phyloP scores from a whole-genome alignment of 2,329 filamentous ascomycete genomes.

The Chaetomiaceae sp. region DNA sequence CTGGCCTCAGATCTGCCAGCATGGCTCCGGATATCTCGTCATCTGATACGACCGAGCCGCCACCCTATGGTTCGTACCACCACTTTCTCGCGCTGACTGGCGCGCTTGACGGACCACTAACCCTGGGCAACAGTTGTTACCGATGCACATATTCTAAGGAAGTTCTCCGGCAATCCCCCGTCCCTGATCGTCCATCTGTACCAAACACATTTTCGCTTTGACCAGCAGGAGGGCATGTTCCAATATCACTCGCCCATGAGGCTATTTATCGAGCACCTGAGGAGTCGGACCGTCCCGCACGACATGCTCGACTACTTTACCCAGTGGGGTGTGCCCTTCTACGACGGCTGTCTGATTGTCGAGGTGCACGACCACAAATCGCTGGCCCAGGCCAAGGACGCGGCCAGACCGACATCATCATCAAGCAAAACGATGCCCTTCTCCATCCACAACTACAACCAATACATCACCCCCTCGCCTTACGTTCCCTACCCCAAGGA shows the following conservation, averaged over 20 bases:
- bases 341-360: constrained; percentile 92
- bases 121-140: constrained; percentile 36
- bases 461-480: constrained; percentile 83
- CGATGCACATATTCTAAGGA: constrained; percentile 74
- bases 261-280: constrained; percentile 71
- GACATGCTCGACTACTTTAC: constrained; percentile 79
- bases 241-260: constrained; percentile 90
- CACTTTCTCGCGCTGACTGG: not conserved
- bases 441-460: constrained; percentile 89
- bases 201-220: constrained; percentile 82
- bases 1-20: constrained; percentile 46
- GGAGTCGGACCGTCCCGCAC: constrained; percentile 74
- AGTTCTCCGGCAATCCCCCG: constrained; percentile 61
- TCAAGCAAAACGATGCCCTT: constrained; percentile 63
- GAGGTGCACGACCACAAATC: constrained; percentile 86
- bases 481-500: constrained; percentile 70
- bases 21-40: constrained; percentile 39
- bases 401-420: constrained; percentile 47
- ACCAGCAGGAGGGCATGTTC: constrained; percentile 89
- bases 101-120: constrained; percentile 6
- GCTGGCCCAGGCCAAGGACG: constrained; percentile 55
- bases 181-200: constrained; percentile 86
- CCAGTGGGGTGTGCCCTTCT: constrained; percentile 70
- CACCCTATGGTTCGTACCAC: constrained; percentile 46
- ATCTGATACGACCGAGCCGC: constrained; percentile 39